Base-by-base conservation (phyloP, 148 eudicot genomes). In the Beta vulgaris region DNA sequence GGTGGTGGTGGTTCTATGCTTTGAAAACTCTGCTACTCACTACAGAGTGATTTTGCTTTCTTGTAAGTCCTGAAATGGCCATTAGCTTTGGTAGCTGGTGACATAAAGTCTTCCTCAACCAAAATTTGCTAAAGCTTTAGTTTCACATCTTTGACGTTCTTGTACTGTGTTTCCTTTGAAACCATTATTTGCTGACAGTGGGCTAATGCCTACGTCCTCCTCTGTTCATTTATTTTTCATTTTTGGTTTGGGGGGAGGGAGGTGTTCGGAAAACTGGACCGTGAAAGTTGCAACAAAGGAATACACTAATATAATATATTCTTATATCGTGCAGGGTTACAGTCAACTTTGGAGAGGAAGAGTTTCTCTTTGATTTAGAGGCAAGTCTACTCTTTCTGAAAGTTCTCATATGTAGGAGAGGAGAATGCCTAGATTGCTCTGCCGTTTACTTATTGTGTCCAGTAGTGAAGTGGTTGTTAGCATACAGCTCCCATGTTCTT, bases 271-370 rank as follows among this genome's bases (percentile, higher is more conserved):
- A 69, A 68, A 2, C 29, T 44, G 3, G 5, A 31, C 40, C 42
- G 23, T n/a, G 51, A 11, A 46, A 29, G 69, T 44, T 35, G 6
- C 18, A 21, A 48, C 4, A 25, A n/a, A 2, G 37, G 67, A 42
- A 31, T 59, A 28, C 54, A 57, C 1, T 39, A 44, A n/a, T 31
- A 21, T 31, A 31, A 35, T n/a, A 21, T 32, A 51, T 60, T 77
- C 68, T 36, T 65, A 75, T 28, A 68, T 72, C 48, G 40, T 73
- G 77, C 86, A 94, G 98, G 93, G 91, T 94, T 54, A 78, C 83
- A n/a, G 93, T 90, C 73, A 94, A 94, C 90, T 94, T 94, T 76
- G 98, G 98, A 69, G 83, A 91, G 74, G 92, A 86, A 51, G 90
- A 88, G 55, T 94, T 90, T 87, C 78, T 86, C 48, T 94, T 94